These are phyloP conservation scores for Iodosphaeria phyllophila DNA, from an alignment of 2,329 filamentous ascomycete genomes.

Conservation along the genomic window DNA sequence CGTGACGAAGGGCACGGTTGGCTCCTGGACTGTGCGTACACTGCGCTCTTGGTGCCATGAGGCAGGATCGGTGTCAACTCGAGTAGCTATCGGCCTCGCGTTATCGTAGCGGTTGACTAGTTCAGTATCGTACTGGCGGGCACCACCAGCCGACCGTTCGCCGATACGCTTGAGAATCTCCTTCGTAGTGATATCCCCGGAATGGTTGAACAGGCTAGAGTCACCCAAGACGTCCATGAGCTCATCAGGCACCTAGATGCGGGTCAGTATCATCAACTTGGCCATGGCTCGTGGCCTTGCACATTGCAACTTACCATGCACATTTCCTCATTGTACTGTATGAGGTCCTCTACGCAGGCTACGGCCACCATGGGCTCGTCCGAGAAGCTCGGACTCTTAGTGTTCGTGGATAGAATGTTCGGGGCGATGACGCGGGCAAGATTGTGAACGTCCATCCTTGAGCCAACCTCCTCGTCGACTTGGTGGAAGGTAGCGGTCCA, in stretches of 20 bases:
- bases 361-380: constrained; percentile 86
- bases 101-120: constrained; percentile 38
- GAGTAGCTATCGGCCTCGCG: constrained; percentile 32
- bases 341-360: constrained; percentile 77
- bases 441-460: constrained; percentile 98
- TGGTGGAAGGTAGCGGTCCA: constrained; percentile 97
- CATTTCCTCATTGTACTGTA: constrained; percentile 88
- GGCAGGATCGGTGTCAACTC: constrained; percentile 76
- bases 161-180: constrained; percentile 91
- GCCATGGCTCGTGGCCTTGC: constrained; percentile 1
- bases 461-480: constrained; percentile 88
- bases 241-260: constrained; percentile 73
- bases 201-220: constrained; percentile 60
- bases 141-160: constrained; percentile 40
- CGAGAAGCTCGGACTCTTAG: constrained; percentile 50
- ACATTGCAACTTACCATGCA: constrained; percentile 58
- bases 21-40: constrained; percentile 57
- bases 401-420: constrained; percentile 66
- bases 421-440: constrained; percentile 93
- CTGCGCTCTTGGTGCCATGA: constrained; percentile 71
- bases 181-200: constrained; percentile 82
- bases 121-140: constrained; percentile 42
- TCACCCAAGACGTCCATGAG: constrained; percentile 75
- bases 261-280: neutral
- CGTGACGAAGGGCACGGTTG: constrained; percentile 21